These are phyloP conservation scores for Fraxinus platypoda DNA, from an alignment of 305 asterid species.

Conservation along the genomic window DNA sequence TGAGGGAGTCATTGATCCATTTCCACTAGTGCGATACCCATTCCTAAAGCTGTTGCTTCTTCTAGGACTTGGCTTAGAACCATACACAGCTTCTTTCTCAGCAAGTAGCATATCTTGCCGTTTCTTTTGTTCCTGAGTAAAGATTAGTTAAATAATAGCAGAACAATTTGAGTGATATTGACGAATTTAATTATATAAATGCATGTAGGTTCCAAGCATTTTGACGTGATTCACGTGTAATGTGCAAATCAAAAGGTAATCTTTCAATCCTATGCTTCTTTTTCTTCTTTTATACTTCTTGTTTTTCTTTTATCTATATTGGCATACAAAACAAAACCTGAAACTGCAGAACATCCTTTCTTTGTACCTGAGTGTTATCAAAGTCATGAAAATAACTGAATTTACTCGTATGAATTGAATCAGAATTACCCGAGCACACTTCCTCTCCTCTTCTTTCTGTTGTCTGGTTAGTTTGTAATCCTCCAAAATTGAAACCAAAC, in stretches of 20 bases:
- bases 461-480: constrained; percentile 77
- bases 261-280: not conserved
- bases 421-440: constrained; percentile 65
- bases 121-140: constrained; percentile 78
- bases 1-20: constrained; percentile 80
- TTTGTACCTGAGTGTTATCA: not conserved
- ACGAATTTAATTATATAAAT: not conserved
- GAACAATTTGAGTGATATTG: constrained; percentile 10
- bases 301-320: not conserved
- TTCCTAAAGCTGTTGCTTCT: constrained; percentile 70
- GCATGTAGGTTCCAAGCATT: not conserved
- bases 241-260: not conserved
- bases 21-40: constrained; percentile 53
- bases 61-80: constrained; percentile 91
- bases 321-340: not conserved
- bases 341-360: not conserved
- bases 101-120: constrained; percentile 70
- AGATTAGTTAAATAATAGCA: constrained; percentile 10
- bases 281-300: not conserved
- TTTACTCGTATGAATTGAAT: not conserved
- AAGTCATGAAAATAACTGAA: not conserved
- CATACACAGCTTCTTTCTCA: constrained; percentile 78
- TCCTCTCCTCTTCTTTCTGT: constrained; percentile 83
- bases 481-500: constrained; percentile 78
- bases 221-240: not conserved